Evolutionary conservation across 2,329 filamentous ascomycete species (phyloP).

Genomic region (Aspergillus versicolor): DNA sequence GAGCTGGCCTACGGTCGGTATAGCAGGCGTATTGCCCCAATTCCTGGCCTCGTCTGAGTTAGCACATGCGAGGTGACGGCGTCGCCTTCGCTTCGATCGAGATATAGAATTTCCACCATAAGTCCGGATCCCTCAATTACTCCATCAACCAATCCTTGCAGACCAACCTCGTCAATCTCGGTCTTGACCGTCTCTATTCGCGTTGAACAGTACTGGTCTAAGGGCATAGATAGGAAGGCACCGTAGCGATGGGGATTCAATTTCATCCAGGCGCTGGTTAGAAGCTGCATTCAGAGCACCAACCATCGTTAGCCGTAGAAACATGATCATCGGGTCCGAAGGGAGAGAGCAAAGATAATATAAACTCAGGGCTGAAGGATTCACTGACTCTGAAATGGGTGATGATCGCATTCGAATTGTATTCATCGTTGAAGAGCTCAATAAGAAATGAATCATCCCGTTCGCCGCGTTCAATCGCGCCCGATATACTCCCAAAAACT

Average conservation of each 20-base stretch:
- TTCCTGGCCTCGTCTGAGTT: conserved; percentile 36
- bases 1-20: conserved; percentile 59
- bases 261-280: conserved; percentile 84
- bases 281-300: conserved; percentile 53
- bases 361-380: background rate
- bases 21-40: conserved; percentile 67
- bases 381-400: conserved; percentile 69
- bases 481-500: conserved; percentile 64
- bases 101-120: conserved; percentile 82
- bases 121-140: conserved; percentile 77
- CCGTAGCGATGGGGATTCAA: conserved; percentile 67
- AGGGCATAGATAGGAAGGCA: conserved; percentile 65
- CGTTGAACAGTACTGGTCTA: conserved; percentile 68
- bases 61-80: conserved; percentile 61
- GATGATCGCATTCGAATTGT: conserved; percentile 71
- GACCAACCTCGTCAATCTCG: conserved; percentile 89
- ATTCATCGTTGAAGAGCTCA: conserved; percentile 71
- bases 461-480: conserved; percentile 56
- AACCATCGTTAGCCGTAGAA: conserved; percentile 19
- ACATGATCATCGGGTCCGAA: conserved; percentile 1
- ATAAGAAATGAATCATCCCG: conserved; percentile 60
- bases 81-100: conserved; percentile 78
- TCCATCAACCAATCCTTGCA: conserved; percentile 73
- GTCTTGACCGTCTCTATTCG: conserved; percentile 72
- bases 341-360: background rate